Base-by-base conservation (phyloP, 2,329 filamentous ascomycete species). In the Phaeosphaeriaceae sp. region DNA sequence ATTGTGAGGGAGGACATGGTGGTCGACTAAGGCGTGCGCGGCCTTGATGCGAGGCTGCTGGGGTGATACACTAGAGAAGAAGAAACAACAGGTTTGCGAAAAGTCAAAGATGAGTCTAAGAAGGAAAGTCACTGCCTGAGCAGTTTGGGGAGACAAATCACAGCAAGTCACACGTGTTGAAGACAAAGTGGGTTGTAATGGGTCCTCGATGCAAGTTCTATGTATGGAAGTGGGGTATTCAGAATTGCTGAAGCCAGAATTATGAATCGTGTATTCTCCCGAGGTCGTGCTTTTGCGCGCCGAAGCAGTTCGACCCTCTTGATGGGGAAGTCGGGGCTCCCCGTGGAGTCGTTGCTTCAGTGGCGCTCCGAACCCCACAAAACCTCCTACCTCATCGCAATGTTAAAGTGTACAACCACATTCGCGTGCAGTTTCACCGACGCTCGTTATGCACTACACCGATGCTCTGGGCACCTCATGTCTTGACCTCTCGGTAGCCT, bases 1-100 rank as follows among this genome's bases (percentile, higher is more conserved):
- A 78, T 69, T 47, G 69, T 73, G 53, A 78, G 70, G 44, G 80
- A 80, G 65, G 82, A 82, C 70, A 71, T 77, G 21, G 49, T 64
- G 48, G 24, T 17, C 13, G 31, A 3, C 13, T 15, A 13, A 36
- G 31, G 31, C 31, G 31, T 36, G 31, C 9, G 31, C 9, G 7
- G 11, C 31, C 31, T 36, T 36, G 31, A 11, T 36, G 13, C 31
- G 13, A 36, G 31, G 7, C 11, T 5, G 3, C 3, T 7, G 31
- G 58, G 17, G 17, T 46, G 21, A 13, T 46, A 10, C 19, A 27
- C 36, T 51, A 40, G 17, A 20, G 31, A 27, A 15, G 17, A 20
- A 17, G 27, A n/a, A 21, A 9, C 20, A 3, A 13, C 22, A 19
- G 36, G 7, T 20, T 17, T 19, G 21, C 25, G 19, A 24, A 25